These are phyloP conservation scores for Trichophyton simii DNA, from an alignment of 2,329 filamentous ascomycete species.

Conservation along the genomic window DNA sequence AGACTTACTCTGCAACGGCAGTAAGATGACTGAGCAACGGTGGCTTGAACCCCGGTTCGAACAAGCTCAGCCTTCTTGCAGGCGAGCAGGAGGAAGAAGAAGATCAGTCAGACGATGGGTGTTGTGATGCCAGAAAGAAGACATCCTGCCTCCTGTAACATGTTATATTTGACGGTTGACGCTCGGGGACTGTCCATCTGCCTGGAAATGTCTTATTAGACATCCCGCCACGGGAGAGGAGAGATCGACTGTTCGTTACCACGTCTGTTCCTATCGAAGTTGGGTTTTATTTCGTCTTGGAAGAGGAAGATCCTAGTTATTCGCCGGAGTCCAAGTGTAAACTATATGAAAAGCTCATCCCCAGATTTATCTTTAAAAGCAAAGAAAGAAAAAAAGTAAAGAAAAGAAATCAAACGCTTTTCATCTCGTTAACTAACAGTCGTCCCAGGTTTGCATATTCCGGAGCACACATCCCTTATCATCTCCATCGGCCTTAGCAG, in stretches of 20 bases:
- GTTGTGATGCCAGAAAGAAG: not conserved
- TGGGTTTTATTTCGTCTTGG: not conserved
- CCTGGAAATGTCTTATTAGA: not conserved
- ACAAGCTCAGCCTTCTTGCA: not conserved
- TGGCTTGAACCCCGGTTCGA: not conserved
- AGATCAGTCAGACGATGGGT: not conserved
- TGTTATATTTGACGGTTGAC: not conserved
- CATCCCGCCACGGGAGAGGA: not conserved
- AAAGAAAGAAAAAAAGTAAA: not conserved
- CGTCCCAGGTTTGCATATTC: conserved; percentile 42
- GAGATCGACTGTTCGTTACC: not conserved
- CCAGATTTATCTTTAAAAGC: not conserved
- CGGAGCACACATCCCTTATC: conserved; percentile 50
- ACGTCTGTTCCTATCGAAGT: not conserved
- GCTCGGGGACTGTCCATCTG: not conserved
- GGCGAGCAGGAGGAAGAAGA: not conserved
- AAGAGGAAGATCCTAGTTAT: no score
- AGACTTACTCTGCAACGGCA: not conserved
- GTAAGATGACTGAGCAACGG: not conserved
- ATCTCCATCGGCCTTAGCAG: conserved; percentile 40
- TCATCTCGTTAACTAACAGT: not conserved
- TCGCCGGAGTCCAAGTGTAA: no score
- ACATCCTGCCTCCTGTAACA: not conserved
- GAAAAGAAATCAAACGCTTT: not conserved
- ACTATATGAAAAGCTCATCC: no score